Percentiles rank a stretch among this genome's conserved stretches.
These are phyloP conservation scores for Apiotrichum montevideense DNA, from an alignment of 1,284 basidiomycete genomes.

Conservation along the genomic window DNA sequence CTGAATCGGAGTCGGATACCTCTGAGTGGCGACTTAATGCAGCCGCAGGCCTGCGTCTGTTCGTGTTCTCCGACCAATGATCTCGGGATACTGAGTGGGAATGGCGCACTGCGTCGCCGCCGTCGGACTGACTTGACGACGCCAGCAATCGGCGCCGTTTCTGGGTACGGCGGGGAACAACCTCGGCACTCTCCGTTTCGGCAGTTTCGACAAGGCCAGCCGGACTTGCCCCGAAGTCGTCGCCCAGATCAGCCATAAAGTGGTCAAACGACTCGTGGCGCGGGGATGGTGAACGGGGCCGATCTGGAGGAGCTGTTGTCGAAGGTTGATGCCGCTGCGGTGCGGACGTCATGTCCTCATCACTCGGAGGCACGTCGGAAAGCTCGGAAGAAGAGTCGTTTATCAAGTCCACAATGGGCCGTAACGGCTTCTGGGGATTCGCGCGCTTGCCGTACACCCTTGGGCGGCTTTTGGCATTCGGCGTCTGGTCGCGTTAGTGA, in stretches of 20 bases:
- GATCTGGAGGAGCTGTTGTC: too few species aligned
- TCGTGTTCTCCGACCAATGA: too few species aligned
- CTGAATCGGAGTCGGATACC: slow-evolving; percentile 1
- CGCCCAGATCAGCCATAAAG: neutral
- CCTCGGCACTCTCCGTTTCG: neutral
- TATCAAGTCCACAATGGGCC: neutral
- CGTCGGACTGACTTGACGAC: slow-evolving; percentile 6
- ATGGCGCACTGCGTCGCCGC: neutral
- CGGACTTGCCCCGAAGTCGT: neutral
- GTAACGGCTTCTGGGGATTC: neutral
- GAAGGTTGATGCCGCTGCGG: too few species aligned
- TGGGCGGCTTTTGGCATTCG: neutral
- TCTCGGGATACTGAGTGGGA: too few species aligned
- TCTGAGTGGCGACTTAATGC: neutral
- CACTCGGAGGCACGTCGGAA: slow-evolving; percentile 9
- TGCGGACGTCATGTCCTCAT: neutral
- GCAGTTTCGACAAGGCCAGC: neutral
- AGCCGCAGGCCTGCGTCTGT: too few species aligned
- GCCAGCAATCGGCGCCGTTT: slow-evolving; percentile 2
- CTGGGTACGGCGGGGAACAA: neutral
- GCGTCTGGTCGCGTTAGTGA: neutral
- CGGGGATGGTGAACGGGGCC: neutral
- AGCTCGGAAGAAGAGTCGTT: slow-evolving; percentile 2
- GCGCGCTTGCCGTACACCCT: neutral
- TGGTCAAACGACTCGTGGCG: neutral